Percentiles rank a stretch among this genome's conserved stretches.
These are phyloP conservation scores for Lipomyces lipofer DNA, from an alignment of 805 yeast genomes.

Conservation along the genomic window DNA sequence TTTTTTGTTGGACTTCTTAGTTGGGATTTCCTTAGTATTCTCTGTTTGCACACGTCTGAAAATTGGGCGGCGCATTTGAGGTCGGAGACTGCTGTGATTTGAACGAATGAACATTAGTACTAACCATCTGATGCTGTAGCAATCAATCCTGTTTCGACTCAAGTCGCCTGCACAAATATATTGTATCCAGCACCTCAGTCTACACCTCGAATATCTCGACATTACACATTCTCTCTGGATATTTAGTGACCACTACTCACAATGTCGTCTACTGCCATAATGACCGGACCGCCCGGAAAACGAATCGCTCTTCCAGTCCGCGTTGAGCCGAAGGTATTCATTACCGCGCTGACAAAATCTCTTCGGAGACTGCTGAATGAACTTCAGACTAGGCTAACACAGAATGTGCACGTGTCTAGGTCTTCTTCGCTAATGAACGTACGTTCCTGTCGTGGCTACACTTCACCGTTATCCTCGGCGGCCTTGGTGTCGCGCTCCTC, in stretches of 20 bases:
- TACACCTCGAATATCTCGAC: not conserved
- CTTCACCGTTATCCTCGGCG: conserved; percentile 97
- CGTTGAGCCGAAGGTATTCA: conserved; percentile 82
- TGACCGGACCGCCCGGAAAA: conserved; percentile 78
- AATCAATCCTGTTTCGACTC: not conserved
- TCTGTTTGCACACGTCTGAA: too few species aligned
- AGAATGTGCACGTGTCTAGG: conserved; percentile 40
- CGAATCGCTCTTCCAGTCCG: conserved; percentile 97
- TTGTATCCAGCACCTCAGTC: too few species aligned
- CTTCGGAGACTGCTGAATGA: not conserved
- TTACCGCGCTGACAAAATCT: not conserved
- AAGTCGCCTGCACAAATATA: not conserved
- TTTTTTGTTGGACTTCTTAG: too few species aligned
- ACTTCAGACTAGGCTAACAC: not conserved
- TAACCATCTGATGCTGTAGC: not conserved
- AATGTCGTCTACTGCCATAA: conserved; percentile 71
- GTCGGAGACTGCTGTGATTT: too few species aligned
- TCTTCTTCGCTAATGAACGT: conserved; percentile 97
- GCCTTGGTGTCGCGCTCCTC: conserved; percentile 90
- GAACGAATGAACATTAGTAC: too few species aligned
- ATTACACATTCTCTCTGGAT: not conserved
- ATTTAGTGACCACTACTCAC: too few species aligned
- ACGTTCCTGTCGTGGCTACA: conserved; percentile 98
- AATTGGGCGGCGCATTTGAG: too few species aligned
- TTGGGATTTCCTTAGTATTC: too few species aligned